phyloP scores from a whole-genome alignment of 768 basidiomycete genomes.

The Lactifluus rugatus region DNA sequence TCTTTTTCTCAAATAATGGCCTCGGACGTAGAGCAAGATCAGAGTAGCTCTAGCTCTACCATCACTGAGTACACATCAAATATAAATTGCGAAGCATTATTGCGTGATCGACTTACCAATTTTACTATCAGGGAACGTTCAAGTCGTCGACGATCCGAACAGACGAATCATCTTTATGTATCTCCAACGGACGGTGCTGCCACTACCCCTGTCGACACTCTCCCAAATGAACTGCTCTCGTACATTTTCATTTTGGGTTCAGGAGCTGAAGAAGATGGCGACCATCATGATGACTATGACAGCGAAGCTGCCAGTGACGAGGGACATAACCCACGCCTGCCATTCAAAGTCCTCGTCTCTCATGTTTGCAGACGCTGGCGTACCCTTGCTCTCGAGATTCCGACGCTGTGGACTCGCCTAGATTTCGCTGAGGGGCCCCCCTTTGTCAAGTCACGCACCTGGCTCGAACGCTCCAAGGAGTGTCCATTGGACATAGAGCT shows the following conservation, averaged over 20 bases:
- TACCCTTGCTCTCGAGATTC: conserved; percentile 39
- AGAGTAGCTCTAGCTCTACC: too few species aligned
- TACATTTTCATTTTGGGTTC: conserved; percentile 28
- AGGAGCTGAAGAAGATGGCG: conserved; percentile 20
- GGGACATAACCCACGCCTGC: conserved; percentile 13
- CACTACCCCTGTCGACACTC: conserved; percentile 34
- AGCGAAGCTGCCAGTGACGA: conserved; percentile 17
- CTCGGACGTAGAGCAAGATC: background rate
- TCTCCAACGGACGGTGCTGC: too few species aligned
- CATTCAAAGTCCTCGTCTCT: conserved; percentile 47
- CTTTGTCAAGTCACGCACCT: conserved; percentile 35
- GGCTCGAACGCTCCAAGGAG: conserved; percentile 45
- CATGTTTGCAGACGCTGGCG: conserved; percentile 59
- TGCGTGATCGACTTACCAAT: background rate
- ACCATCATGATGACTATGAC: conserved; percentile 24
- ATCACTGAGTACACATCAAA: background rate
- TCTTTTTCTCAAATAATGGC: background rate
- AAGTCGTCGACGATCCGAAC: too few species aligned
- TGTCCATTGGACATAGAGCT: conserved; percentile 47
- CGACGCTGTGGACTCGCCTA: conserved; percentile 48
- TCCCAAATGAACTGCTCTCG: conserved; percentile 52
- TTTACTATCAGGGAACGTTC: background rate
- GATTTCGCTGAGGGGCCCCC: conserved; percentile 32
- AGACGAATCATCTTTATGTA: too few species aligned
- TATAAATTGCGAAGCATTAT: background rate